phyloP scores from a whole-genome alignment of 371 early-diverging fungal species.

The Apophysomyces trapeziformis region DNA sequence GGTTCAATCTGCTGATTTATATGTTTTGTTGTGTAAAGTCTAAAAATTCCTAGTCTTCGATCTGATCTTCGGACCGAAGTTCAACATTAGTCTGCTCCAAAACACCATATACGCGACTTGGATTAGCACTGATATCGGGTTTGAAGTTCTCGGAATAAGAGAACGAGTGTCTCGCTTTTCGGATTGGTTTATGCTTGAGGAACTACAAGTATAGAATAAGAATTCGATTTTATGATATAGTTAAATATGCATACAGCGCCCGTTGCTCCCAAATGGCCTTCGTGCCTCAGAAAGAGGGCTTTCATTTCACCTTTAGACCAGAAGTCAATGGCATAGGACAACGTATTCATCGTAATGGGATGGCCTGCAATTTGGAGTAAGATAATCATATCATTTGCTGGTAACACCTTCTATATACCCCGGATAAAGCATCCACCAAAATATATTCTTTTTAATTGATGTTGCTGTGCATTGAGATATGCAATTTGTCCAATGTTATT shows the following conservation, averaged over 20 bases:
- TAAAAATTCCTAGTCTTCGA: conserved; percentile 9
- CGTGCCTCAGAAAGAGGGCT: conserved; percentile 94
- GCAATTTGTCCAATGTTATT: conserved; percentile 99
- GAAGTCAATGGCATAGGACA: conserved; percentile 94
- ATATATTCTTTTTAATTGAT: conserved; percentile 90
- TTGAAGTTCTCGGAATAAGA: conserved; percentile 83
- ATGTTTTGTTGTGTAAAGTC: too few relatives aligned
- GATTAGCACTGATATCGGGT: conserved; percentile 27
- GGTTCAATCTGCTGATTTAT: too few relatives aligned
- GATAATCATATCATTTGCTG: not conserved
- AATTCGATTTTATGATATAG: too few relatives aligned
- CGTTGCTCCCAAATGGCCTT: conserved; percentile 95
- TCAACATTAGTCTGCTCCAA: conserved; percentile 36
- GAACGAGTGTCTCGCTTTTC: conserved; percentile 53
- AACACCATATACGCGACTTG: conserved; percentile 34
- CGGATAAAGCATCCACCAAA: conserved; percentile 97
- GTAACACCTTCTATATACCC: conserved; percentile 49
- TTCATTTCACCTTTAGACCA: conserved; percentile 97
- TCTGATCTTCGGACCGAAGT: conserved; percentile 29
- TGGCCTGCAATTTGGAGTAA: conserved; percentile 59
- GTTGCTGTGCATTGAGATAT: conserved; percentile 92
- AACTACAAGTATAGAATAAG: conserved; percentile 36
- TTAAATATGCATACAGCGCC: conserved; percentile 68
- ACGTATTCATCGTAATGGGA: conserved; percentile 95
- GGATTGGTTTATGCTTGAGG: conserved; percentile 55